Evolutionary conservation across 139 green algal genomes (phyloP).

Genomic region (Parachlorella kessleri): DNA sequence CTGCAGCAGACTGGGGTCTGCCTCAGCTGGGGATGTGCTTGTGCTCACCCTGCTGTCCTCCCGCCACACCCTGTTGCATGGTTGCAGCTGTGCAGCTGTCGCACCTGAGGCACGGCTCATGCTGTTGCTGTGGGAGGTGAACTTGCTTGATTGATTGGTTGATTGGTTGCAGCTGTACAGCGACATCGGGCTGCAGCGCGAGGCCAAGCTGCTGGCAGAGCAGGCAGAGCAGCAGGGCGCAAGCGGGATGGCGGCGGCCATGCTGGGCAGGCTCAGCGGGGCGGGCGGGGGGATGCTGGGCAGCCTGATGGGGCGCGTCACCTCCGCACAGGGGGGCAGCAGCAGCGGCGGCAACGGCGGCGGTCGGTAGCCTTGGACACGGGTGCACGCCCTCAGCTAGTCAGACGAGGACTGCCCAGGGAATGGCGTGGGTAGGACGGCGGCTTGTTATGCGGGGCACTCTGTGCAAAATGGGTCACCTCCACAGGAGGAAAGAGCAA

Average conservation of each 20-base stretch:
- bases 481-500: too few relatives aligned
- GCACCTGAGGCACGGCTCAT: too few relatives aligned
- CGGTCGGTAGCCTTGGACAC: too few relatives aligned
- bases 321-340: background rate
- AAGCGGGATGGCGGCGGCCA: background rate
- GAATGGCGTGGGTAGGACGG: too few relatives aligned
- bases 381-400: too few relatives aligned
- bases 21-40: background rate
- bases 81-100: background rate
- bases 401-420: too few relatives aligned
- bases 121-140: too few relatives aligned
- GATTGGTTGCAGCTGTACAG: slow-evolving; percentile 15
- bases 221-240: slow-evolving; percentile 29
- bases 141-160: too few relatives aligned
- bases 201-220: slow-evolving; percentile 24
- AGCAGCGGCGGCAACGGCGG: background rate
- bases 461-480: too few relatives aligned
- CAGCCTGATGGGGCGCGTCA: slow-evolving; percentile 2
- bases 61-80: background rate
- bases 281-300: slow-evolving; percentile 13
- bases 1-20: too few relatives aligned
- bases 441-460: too few relatives aligned
- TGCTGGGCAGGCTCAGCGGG: slow-evolving; percentile 35
- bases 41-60: background rate
- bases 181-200: slow-evolving; percentile 29